phyloP scores from a whole-genome alignment of 2,329 filamentous ascomycete species.

The Ophiostoma australiae region DNA sequence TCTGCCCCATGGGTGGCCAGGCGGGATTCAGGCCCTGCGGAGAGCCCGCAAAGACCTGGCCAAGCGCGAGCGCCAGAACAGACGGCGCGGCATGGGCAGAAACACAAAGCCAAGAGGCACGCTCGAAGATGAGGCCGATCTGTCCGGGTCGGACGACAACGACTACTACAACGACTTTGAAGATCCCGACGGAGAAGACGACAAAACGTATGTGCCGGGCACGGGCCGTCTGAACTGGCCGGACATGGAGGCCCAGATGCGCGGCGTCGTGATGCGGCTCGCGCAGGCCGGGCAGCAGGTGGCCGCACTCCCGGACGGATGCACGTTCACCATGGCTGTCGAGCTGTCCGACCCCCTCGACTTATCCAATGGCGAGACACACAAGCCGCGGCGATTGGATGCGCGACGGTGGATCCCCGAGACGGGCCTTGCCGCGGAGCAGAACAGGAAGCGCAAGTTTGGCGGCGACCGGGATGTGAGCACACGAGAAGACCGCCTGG shows the following conservation, averaged over 20 bases:
- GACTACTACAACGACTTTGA: conserved; percentile 3
- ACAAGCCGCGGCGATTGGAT: conserved; percentile 4
- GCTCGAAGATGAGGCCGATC: conserved; percentile 7
- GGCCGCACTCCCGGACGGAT: conserved; percentile 54
- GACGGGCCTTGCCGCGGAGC: background rate
- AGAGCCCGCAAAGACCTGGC: conserved; percentile 29
- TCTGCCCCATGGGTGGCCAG: conserved; percentile 45
- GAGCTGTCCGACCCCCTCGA: conserved; percentile 48
- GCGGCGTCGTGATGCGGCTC: conserved; percentile 61
- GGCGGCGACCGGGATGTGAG: background rate
- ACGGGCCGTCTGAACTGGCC: conserved; percentile 42
- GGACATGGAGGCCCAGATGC: conserved; percentile 67
- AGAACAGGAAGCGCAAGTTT: conserved; percentile 13
- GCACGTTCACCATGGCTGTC: conserved; percentile 71
- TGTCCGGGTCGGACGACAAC: conserved; percentile 6
- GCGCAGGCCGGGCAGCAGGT: conserved; percentile 56
- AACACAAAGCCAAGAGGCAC: background rate
- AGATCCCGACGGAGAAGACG: conserved; percentile 4
- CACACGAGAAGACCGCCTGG: conserved; percentile 27
- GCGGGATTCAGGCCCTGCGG: conserved; percentile 33
- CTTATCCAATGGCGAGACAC: too few species aligned
- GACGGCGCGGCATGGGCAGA: conserved; percentile 14
- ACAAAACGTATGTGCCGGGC: conserved; percentile 23
- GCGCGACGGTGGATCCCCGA: conserved; percentile 20
- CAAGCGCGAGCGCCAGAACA: conserved; percentile 1